Evolutionary conservation across 1,284 basidiomycete species (phyloP).

Genomic region (Fomitiporia mediterranea): DNA sequence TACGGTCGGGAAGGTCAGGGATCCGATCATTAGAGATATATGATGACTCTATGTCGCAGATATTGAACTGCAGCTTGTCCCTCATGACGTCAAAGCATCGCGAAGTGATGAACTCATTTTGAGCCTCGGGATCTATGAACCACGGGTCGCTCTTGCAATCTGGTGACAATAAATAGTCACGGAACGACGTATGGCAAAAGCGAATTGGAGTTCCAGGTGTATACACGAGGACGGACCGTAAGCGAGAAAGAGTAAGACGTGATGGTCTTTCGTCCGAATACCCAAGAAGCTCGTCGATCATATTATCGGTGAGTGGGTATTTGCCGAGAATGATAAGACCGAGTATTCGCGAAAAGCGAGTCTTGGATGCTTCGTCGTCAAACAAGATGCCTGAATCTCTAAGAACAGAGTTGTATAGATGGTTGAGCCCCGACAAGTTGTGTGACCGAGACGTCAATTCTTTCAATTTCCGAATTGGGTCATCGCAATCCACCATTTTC

Average conservation of each 20-base stretch:
- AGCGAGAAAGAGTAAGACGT: no score
- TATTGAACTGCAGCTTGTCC: neutral
- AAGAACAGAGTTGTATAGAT: neutral
- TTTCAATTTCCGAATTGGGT: neutral
- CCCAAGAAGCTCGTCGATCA: neutral
- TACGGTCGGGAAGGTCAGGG: neutral
- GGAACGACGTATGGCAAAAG: no score
- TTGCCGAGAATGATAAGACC: neutral
- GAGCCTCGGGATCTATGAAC: neutral
- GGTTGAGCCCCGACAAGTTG: neutral
- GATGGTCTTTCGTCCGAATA: no score
- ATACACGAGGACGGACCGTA: no score
- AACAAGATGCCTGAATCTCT: neutral
- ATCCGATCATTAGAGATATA: neutral
- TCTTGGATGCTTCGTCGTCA: neutral
- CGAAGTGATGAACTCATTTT: neutral
- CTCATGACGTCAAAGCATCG: no score
- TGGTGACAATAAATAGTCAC: neutral
- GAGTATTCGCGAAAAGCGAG: neutral
- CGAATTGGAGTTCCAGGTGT: no score
- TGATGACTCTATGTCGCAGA: no score
- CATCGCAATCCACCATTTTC: slow-evolving; percentile 14
- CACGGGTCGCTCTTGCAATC: neutral
- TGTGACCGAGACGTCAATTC: neutral
- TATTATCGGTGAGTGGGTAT: neutral